Conservation (phyloP, 495 filamentous ascomycete species). For the Xylaria castorea region DNA sequence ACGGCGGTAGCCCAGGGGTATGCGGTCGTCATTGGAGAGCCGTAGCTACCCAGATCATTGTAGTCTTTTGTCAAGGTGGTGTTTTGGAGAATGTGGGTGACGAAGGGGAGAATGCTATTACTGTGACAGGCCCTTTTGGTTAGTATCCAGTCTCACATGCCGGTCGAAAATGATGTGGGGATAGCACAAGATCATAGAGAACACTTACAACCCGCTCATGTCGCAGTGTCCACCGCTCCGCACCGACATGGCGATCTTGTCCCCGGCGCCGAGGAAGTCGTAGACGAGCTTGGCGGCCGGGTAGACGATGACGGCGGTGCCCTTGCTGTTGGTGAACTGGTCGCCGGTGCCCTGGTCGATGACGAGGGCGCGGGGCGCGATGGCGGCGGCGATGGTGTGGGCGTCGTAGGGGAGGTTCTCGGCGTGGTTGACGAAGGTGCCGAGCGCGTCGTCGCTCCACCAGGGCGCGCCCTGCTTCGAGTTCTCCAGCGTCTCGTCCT, state of each 20-base stretch:
- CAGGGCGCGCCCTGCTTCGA: slow-evolving; percentile 60
- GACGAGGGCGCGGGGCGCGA: slow-evolving; percentile 59
- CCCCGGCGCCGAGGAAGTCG: slow-evolving; percentile 56
- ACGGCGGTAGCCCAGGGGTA: slow-evolving; percentile 56
- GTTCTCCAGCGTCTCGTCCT: slow-evolving; percentile 62
- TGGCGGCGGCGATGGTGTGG: slow-evolving; percentile 60
- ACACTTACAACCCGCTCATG: slow-evolving; percentile 55
- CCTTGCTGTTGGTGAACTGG: slow-evolving; percentile 59
- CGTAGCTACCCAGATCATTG: slow-evolving; percentile 52
- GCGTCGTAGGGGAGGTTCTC: slow-evolving; percentile 59
- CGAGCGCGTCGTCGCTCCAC: slow-evolving; percentile 57
- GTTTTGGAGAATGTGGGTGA: slow-evolving; percentile 57
- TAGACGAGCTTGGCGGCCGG: slow-evolving; percentile 60
- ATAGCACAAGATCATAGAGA: neutral
- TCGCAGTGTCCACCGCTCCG: slow-evolving; percentile 58
- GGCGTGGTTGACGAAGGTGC: slow-evolving; percentile 56
- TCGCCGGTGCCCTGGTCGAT: slow-evolving; percentile 59
- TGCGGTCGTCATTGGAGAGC: slow-evolving; percentile 53
- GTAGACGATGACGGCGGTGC: slow-evolving; percentile 56
- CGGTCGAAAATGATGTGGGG: neutral
- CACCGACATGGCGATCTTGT: slow-evolving; percentile 58
- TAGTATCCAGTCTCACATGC: slow-evolving; percentile 11
- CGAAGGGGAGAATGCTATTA: slow-evolving; percentile 57
- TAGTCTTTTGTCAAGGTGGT: slow-evolving; percentile 55
- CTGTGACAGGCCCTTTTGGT: slow-evolving; percentile 34